These are phyloP conservation scores for Plasmodium inui DNA, from an alignment of 169 alveolate species.

Conservation along the genomic window DNA sequence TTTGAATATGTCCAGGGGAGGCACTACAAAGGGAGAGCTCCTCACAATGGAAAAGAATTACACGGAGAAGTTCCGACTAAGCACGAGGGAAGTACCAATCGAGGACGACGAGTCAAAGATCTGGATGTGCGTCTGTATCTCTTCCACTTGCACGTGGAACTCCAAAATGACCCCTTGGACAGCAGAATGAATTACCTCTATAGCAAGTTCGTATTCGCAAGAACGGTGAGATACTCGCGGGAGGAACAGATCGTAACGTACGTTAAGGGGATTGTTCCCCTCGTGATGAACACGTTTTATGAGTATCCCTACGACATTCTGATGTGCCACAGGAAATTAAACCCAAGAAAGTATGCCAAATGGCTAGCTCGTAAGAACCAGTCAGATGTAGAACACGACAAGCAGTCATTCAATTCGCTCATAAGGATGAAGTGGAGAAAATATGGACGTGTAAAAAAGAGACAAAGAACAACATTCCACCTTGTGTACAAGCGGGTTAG, in stretches of 20 bases:
- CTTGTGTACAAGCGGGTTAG: conserved; percentile 30
- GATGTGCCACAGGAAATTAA: conserved; percentile 5
- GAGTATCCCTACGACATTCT: conserved; percentile 36
- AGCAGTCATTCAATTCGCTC: not conserved
- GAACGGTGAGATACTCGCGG: conserved; percentile 8
- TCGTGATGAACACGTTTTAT: conserved; percentile 18
- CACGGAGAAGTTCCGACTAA: not conserved
- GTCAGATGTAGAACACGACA: not conserved
- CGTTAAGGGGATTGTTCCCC: conserved; percentile 9
- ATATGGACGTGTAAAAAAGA: not conserved
- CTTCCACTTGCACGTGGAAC: not conserved
- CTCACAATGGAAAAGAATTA: not conserved
- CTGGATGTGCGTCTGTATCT: conserved; percentile 3
- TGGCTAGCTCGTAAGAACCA: not conserved
- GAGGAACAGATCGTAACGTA: conserved; percentile 2
- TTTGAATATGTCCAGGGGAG: conserved; percentile 9
- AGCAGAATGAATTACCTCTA: conserved; percentile 27
- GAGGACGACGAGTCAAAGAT: not conserved
- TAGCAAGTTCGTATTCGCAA: not conserved
- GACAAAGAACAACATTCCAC: conserved; percentile 9
- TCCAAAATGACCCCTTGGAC: conserved; percentile 2
- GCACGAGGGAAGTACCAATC: not conserved
- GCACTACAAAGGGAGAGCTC: not conserved
- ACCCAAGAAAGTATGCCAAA: conserved; percentile 10
- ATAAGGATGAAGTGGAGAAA: conserved; percentile 1